Conservation (phyloP, 805 yeast genomes). For the Tetrapisispora namnaoensis region DNA sequence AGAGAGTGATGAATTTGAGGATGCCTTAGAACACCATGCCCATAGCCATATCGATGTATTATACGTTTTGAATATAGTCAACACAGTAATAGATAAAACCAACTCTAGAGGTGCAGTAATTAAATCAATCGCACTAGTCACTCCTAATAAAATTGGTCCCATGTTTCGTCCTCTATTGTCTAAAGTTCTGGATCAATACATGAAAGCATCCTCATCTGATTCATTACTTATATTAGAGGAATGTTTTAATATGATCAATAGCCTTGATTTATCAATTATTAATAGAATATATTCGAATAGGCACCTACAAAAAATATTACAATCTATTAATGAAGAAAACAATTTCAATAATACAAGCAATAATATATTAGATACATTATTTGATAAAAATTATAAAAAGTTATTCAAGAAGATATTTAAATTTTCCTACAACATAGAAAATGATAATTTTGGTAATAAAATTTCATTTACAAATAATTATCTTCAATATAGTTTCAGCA, state of each 20-base stretch:
- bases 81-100: conserved; percentile 33
- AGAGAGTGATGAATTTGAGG: conserved; percentile 4
- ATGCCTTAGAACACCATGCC: conserved; percentile 2
- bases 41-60: conserved; percentile 30
- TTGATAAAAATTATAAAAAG: neutral
- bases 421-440: conserved; percentile 5
- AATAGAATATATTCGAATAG: conserved; percentile 9
- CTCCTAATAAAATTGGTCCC: conserved; percentile 42
- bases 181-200: conserved; percentile 36
- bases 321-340: conserved; percentile 14
- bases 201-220: conserved; percentile 10
- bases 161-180: conserved; percentile 50
- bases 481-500: conserved; percentile 19
- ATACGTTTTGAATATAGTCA: conserved; percentile 49
- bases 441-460: conserved; percentile 15
- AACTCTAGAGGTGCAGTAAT: conserved; percentile 51
- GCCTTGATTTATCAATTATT: conserved; percentile 17
- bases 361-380: conserved; percentile 6
- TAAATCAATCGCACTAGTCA: conserved; percentile 49
- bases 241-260: conserved; percentile 19
- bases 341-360: conserved; percentile 1
- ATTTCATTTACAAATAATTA: conserved; percentile 14
- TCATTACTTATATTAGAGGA: conserved; percentile 11
- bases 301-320: conserved; percentile 15
- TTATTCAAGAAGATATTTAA: conserved; percentile 8